Evolutionary conservation across 2,329 filamentous ascomycete genomes (phyloP).

Genomic region (Talaromyces sp.): DNA sequence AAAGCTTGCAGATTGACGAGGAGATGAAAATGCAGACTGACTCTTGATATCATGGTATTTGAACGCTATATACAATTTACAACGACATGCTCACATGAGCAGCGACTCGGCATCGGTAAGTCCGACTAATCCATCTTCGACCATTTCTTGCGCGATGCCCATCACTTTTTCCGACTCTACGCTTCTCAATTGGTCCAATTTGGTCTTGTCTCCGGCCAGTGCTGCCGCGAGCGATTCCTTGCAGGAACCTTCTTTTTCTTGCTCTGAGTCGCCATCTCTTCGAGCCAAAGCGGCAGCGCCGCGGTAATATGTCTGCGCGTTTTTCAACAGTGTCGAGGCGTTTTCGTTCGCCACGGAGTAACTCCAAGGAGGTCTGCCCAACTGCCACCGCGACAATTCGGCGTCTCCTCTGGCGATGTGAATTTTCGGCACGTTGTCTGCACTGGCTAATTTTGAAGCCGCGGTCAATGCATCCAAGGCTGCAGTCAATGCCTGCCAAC

Average conservation of each 20-base stretch:
- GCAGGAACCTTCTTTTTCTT: slow-evolving; percentile 43
- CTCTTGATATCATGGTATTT: not conserved
- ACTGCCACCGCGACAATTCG: slow-evolving; percentile 53
- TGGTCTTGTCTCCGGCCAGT: slow-evolving; percentile 39
- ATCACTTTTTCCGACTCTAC: slow-evolving; percentile 37
- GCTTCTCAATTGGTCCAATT: slow-evolving; percentile 37
- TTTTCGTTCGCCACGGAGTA: slow-evolving; percentile 45
- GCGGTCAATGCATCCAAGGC: slow-evolving; percentile 50
- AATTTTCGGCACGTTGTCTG: slow-evolving; percentile 51
- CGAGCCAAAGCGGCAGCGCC: slow-evolving; percentile 46
- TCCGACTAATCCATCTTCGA: slow-evolving; percentile 51
- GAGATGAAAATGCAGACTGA: slow-evolving; percentile 37
- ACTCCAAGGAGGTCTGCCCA: slow-evolving; percentile 46
- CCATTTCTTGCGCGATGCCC: slow-evolving; percentile 48
- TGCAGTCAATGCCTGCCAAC: slow-evolving; percentile 54
- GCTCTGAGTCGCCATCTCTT: slow-evolving; percentile 41
- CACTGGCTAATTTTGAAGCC: slow-evolving; percentile 50
- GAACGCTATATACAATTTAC: slow-evolving; percentile 5
- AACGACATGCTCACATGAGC: slow-evolving; percentile 26
- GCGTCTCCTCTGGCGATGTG: slow-evolving; percentile 55
- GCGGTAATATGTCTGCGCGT: slow-evolving; percentile 57
- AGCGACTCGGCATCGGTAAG: slow-evolving; percentile 32
- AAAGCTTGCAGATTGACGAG: slow-evolving; percentile 43
- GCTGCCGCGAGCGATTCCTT: slow-evolving; percentile 50
- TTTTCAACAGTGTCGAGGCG: slow-evolving; percentile 48